Percentiles rank a stretch among this genome's conserved stretches.
phyloP scores from a whole-genome alignment of 371 early-diverging fungal species.

The Entomophthora muscae region DNA sequence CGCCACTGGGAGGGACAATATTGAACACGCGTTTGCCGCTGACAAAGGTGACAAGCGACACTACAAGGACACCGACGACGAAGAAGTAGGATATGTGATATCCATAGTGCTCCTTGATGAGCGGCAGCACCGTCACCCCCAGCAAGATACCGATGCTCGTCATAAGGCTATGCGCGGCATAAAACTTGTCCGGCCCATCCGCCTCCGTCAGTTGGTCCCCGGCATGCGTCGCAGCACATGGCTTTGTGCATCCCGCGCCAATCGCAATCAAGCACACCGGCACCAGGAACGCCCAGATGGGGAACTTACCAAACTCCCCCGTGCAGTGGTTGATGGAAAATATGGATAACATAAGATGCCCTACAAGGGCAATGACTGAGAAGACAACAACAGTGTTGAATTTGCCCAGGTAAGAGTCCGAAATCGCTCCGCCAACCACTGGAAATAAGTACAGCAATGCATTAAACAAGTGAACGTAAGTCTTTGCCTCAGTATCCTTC shows the following conservation, averaged over 20 bases:
- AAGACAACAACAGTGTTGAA: constrained; percentile 35
- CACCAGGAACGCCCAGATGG: background rate
- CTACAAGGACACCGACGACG: background rate
- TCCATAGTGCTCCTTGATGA: background rate
- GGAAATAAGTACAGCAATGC: constrained; percentile 42
- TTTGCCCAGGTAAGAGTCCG: too few relatives aligned
- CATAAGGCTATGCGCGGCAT: background rate
- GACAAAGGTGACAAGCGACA: constrained; percentile 21
- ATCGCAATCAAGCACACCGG: constrained; percentile 10
- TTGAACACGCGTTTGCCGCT: too few relatives aligned
- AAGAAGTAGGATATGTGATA: background rate
- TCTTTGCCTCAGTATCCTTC: constrained; percentile 11
- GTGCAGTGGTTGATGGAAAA: constrained; percentile 6
- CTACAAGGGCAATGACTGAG: constrained; percentile 6
- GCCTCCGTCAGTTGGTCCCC: constrained; percentile 18
- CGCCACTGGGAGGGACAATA: constrained; percentile 29
- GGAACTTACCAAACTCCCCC: background rate
- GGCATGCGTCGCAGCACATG: constrained; percentile 27
- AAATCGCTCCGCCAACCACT: too few relatives aligned
- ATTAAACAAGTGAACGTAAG: too few relatives aligned
- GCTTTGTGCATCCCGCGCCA: constrained; percentile 29
- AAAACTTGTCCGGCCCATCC: background rate
- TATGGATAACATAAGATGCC: background rate
- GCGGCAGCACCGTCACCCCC: background rate
- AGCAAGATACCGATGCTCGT: constrained; percentile 2